phyloP scores from a whole-genome alignment of 805 yeast species.

The Candida bentonensis region DNA sequence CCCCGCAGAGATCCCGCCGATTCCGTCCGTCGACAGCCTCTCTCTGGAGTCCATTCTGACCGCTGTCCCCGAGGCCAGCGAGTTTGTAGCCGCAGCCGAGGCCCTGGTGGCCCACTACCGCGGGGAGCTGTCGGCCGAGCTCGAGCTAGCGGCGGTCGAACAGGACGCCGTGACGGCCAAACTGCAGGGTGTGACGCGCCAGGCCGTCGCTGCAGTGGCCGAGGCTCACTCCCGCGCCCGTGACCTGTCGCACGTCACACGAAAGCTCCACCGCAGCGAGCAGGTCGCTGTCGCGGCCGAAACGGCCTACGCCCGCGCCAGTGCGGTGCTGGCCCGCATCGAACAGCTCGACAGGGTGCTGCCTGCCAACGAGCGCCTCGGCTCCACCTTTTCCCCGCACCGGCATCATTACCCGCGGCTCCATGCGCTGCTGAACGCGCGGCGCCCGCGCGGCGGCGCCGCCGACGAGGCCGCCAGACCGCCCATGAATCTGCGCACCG shows the following conservation, averaged over 20 bases:
- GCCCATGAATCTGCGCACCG: constrained; percentile 7
- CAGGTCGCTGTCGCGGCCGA: constrained; percentile 4
- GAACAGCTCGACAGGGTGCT: constrained; percentile 23
- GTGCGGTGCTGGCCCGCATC: constrained; percentile 7
- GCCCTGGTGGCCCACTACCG: constrained; percentile 1
- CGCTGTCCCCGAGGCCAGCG: neutral
- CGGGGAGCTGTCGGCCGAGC: neutral
- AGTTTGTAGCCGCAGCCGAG: constrained; percentile 1
- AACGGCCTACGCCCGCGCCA: constrained; percentile 6
- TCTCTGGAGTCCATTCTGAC: neutral
- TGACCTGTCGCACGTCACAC: neutral
- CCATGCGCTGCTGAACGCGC: constrained; percentile 16
- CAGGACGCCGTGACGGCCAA: constrained; percentile 1
- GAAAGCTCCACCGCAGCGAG: neutral
- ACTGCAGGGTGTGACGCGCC: neutral
- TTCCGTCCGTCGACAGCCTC: neutral
- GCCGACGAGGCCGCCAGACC: constrained; percentile 11
- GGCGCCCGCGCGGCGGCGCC: constrained; percentile 5
- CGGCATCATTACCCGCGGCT: constrained; percentile 31
- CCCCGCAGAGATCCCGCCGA: neutral
- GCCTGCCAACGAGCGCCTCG: constrained; percentile 25
- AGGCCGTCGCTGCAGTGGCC: neutral
- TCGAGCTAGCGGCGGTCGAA: neutral
- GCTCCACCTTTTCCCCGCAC: constrained; percentile 25
- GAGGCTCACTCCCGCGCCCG: neutral